Base-by-base conservation (phyloP, 2,329 filamentous ascomycete species). In the Purpureocillium lavendulum region DNA sequence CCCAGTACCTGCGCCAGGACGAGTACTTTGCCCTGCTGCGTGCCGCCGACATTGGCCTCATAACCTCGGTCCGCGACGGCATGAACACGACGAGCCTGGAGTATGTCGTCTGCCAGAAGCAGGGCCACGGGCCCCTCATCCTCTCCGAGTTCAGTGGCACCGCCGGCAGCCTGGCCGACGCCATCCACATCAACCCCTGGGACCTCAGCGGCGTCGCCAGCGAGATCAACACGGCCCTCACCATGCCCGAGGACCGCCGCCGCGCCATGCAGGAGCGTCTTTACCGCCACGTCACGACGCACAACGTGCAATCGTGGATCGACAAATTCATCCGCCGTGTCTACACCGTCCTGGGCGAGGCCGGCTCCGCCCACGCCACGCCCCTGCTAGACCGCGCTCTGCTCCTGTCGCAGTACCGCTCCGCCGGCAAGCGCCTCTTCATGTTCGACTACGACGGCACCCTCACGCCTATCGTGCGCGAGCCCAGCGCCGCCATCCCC, bases 361-460 rank as follows among this genome's bases (percentile, higher is more conserved):
- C 83, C 52, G 82, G 84, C 48, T 80, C 84, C 44, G 76, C 80
- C 10, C 77, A 83, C 42, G 77, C 82, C 4, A 97, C 90, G 1
- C 90, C 90, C 1, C 73, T 83, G 2, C 76, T 97, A 15, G 88
- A 97, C 57, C 80, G 81, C 29, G 71, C 79, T 4, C 71, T 78
- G 45, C 64, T 96, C 48, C 68, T 94, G 30, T 67, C 73, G 40
- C 81, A 82, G 44, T 97, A 96, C 61, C 77, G 80, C 44, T 68
- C 74, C 30, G 80, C 87, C 4, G 75, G 75, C 45, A 87, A 85
- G 62, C 80, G 92, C 10, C 71, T 98, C 3, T 95, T 97, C 69
- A 90, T 98, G 86, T 96, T 97, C 57, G 92, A 98, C 65, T 98
- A 98, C 55, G 92, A 98, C 58, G 92, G 92, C 35, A 98, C 92